Evolutionary conservation across 768 basidiomycete genomes (phyloP).

Genomic region (Coprinopsis strossmayeri): DNA sequence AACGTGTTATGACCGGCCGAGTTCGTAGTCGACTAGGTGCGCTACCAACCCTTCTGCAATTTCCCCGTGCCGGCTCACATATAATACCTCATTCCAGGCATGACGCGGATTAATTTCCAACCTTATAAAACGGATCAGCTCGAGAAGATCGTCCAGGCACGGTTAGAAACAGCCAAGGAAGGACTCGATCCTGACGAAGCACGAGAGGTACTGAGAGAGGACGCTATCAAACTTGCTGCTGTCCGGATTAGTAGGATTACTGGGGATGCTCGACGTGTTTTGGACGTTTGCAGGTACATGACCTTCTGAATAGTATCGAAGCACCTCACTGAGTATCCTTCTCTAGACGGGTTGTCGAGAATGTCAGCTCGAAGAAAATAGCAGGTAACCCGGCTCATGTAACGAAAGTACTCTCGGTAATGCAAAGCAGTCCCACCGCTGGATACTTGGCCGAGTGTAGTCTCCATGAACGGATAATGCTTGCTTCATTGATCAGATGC

Average conservation of each 20-base stretch:
- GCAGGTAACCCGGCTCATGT: conserved; percentile 68
- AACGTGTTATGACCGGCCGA: conserved; percentile 86
- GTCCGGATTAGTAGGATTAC: conserved; percentile 68
- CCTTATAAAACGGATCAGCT: conserved; percentile 80
- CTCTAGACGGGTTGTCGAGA: conserved; percentile 77
- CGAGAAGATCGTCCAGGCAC: conserved; percentile 78
- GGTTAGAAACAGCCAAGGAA: conserved; percentile 56
- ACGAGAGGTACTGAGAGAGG: conserved; percentile 21
- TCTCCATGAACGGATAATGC: conserved; percentile 84
- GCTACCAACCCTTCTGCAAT: conserved; percentile 15
- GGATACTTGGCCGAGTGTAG: conserved; percentile 77
- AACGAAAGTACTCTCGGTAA: conserved; percentile 68
- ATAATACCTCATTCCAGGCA: conserved; percentile 45
- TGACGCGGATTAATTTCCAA: conserved; percentile 88
- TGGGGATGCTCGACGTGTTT: conserved; percentile 87
- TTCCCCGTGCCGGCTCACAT: neutral
- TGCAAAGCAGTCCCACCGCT: conserved; percentile 90
- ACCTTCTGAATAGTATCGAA: neutral
- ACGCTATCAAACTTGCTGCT: conserved; percentile 78
- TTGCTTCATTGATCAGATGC: conserved; percentile 78
- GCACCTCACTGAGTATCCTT: neutral
- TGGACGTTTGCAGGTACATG: conserved; percentile 86
- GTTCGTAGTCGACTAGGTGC: conserved; percentile 87
- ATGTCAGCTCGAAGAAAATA: conserved; percentile 44
- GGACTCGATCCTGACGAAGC: conserved; percentile 42